Evolutionary conservation across 495 filamentous ascomycete genomes (phyloP).

Genomic region (Peziza echinospora): DNA sequence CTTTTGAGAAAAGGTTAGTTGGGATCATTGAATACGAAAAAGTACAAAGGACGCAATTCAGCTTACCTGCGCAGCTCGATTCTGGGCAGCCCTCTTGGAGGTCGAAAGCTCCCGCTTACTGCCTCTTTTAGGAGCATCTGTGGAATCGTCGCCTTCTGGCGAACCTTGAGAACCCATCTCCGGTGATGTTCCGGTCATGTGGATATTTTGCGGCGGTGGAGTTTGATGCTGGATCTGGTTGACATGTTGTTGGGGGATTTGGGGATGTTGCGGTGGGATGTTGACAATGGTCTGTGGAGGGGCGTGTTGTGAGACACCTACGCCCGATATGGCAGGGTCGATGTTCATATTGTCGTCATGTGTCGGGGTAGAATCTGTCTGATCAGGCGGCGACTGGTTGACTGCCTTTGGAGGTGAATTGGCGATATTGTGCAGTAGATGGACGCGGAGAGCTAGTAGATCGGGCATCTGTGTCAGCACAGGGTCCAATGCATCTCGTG

Average conservation of each 20-base stretch:
- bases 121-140: slow-evolving; percentile 13
- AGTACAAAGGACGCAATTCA: neutral
- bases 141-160: slow-evolving; percentile 13
- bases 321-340: slow-evolving; percentile 17
- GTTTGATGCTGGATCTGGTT: slow-evolving; percentile 25
- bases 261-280: neutral
- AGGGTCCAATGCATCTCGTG: too few species aligned
- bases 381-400: slow-evolving; percentile 7
- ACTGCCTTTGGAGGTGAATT: slow-evolving; percentile 6
- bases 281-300: neutral
- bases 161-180: slow-evolving; percentile 9
- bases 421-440: slow-evolving; percentile 15
- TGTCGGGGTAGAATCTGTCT: slow-evolving; percentile 7
- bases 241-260: neutral
- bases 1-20: slow-evolving; percentile 32
- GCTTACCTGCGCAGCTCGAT: slow-evolving; percentile 84
- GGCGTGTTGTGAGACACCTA: slow-evolving; percentile 3
- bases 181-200: neutral
- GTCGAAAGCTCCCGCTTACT: slow-evolving; percentile 81
- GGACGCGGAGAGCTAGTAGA: slow-evolving; percentile 17
- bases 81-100: slow-evolving; percentile 90
- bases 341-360: slow-evolving; percentile 16
- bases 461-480: too few species aligned
- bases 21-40: slow-evolving; percentile 1
- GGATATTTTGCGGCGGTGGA: slow-evolving; percentile 15